Evolutionary conservation across 352 stramenopile species (phyloP).

Genomic region (Phytophthora macrochlamydospora): DNA sequence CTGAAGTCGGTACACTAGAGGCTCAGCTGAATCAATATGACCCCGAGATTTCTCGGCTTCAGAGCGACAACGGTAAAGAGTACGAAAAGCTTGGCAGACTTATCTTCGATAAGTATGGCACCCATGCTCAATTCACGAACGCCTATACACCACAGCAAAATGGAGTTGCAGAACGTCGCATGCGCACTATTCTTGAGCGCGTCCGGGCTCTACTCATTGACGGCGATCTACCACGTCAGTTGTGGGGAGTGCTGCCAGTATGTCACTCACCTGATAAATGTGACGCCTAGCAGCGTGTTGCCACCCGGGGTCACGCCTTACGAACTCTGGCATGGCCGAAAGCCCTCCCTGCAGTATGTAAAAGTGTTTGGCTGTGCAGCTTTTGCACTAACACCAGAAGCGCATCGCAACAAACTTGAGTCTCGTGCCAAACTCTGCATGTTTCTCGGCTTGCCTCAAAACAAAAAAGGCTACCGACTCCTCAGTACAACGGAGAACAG

Average conservation of each 20-base stretch:
- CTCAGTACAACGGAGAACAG: neutral
- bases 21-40: neutral
- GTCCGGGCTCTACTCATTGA: neutral
- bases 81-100: neutral
- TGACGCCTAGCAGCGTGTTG: neutral
- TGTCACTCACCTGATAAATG: conserved; percentile 7
- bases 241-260: neutral
- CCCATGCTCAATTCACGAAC: conserved; percentile 6
- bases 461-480: neutral
- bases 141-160: conserved; percentile 4
- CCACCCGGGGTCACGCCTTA: neutral
- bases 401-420: neutral
- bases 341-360: neutral
- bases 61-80: neutral
- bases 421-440: neutral
- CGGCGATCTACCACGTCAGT: neutral
- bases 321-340: neutral
- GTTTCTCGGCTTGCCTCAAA: neutral
- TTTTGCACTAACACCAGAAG: neutral
- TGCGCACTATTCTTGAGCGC: conserved; percentile 2
- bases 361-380: neutral
- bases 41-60: neutral
- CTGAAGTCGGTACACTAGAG: neutral
- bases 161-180: neutral
- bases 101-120: conserved; percentile 7